phyloP scores from a whole-genome alignment of 2,329 filamentous ascomycete species.

The Herpotrichia juniperi region DNA sequence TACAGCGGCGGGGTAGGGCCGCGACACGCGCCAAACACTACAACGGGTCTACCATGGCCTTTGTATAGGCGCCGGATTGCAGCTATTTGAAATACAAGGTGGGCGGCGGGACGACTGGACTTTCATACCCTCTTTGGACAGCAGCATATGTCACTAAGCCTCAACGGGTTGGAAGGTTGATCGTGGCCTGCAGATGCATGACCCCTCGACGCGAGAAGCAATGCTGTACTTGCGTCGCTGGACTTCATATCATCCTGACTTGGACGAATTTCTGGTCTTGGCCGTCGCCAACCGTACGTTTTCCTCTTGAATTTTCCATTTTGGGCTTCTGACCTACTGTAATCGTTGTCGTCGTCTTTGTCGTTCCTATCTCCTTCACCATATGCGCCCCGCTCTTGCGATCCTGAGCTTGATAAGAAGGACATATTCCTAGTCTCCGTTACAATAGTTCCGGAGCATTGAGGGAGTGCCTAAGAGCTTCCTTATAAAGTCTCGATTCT shows the following conservation, averaged over 20 bases:
- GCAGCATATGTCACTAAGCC: conserved; percentile 23
- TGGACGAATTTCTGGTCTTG: conserved; percentile 13
- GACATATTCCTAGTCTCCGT: conserved; percentile 9
- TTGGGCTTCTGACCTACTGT: conserved; percentile 7
- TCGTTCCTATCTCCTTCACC: conserved; percentile 13
- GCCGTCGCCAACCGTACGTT: conserved; percentile 4
- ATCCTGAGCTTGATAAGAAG: conserved; percentile 20
- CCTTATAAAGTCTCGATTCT: conserved; percentile 9
- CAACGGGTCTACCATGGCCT: neutral
- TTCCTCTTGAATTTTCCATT: conserved; percentile 11
- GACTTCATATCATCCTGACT: conserved; percentile 4
- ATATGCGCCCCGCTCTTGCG: conserved; percentile 20
- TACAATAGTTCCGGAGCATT: neutral
- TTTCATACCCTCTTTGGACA: conserved; percentile 39
- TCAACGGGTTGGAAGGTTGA: conserved; percentile 23
- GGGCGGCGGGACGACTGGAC: conserved; percentile 32
- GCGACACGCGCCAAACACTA: neutral
- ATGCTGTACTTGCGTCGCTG: conserved; percentile 20
- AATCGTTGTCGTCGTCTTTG: conserved; percentile 4
- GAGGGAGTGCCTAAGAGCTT: neutral
- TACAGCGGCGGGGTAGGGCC: conserved; percentile 18
- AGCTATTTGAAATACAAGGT: conserved; percentile 5
- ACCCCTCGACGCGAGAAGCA: conserved; percentile 25
- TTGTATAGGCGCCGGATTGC: conserved; percentile 7
- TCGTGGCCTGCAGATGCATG: conserved; percentile 18